Evolutionary conservation across 2,329 filamentous ascomycete genomes (phyloP), one percentile per base, ranked within the genome.

Genomic region (Arthrobotrys musiformis): DNA sequence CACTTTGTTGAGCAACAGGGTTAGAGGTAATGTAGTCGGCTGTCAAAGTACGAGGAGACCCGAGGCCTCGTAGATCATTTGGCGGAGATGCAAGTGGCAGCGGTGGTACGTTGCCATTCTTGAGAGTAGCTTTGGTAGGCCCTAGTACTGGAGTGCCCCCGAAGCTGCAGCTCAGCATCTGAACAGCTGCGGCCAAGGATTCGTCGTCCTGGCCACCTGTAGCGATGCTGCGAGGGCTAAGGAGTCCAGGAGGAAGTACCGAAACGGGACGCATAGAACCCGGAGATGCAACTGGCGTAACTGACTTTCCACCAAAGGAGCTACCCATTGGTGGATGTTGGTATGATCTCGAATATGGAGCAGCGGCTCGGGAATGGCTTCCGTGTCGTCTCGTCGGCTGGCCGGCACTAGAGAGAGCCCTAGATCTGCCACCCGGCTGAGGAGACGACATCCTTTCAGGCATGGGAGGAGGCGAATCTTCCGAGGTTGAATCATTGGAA

Each of bases 401-500:
- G 26, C 79, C 78, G 33, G 72, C 72, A 50, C 72, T 76, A 52
- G 72, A 76, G 37, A 76, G 35, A 28, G 72, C 72, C 42, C 84
- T 83, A 66, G 86, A 87, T 68, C 87, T 85, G 33, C 87, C 85
- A 79, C 85, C 85, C 79, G 90, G 72, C 64, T 70, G 64, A 64
- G 72, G 72, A 66, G 72, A 76, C 28, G 72, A 69, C 58, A 69
- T 87, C 66, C 88, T 87, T 72, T 94, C 92, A 78, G 87, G 85
- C 80, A 94, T 94, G 64, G 94, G 94, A 52, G 95, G 95, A 15
- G 94, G 97, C 56, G 94, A 98, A 83, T 97, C 93, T 42, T 91
- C 90, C 63, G 94, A 98, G 86, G 93, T 97, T 81, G 90, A 87
- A 66, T 89, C 89, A 70, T 93, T 92, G 80, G 78, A 90, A 88